phyloP scores from a whole-genome alignment of 2,329 filamentous ascomycete genomes.

The Fusarium mangiferae region DNA sequence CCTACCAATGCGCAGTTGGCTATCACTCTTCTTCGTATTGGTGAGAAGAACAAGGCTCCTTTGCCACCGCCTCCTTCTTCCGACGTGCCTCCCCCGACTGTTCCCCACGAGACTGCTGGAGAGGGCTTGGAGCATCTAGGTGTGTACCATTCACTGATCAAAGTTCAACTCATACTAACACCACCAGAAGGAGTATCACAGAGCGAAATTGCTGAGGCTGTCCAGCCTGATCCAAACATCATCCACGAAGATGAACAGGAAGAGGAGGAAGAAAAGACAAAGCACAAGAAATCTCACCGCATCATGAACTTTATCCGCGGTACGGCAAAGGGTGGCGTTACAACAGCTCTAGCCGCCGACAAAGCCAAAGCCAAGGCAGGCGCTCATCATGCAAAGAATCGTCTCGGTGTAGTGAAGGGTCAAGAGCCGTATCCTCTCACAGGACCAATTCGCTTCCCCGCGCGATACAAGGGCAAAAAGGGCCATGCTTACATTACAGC shows the following conservation, averaged over 20 bases:
- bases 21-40: constrained; percentile 81
- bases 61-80: constrained; percentile 68
- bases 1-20: constrained; percentile 89
- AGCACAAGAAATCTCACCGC: constrained; percentile 54
- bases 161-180: constrained; percentile 27
- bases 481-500: constrained; percentile 78
- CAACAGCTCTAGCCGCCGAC: constrained; percentile 77
- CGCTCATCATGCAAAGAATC: constrained; percentile 71
- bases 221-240: constrained; percentile 56
- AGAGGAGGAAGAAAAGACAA: constrained; percentile 60
- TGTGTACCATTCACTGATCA: constrained; percentile 30
- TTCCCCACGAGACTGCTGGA: constrained; percentile 57
- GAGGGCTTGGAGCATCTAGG: constrained; percentile 50
- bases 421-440: constrained; percentile 55
- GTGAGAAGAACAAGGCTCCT: constrained; percentile 83
- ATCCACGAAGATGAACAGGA: constrained; percentile 50
- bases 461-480: constrained; percentile 74
- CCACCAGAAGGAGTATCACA: constrained; percentile 59
- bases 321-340: constrained; percentile 76
- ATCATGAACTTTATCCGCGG: constrained; percentile 74
- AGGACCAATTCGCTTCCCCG: constrained; percentile 82
- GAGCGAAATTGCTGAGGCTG: constrained; percentile 74
- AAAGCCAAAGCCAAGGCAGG: constrained; percentile 72
- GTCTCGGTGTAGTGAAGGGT: constrained; percentile 73
- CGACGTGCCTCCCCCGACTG: constrained; percentile 49